Base-by-base conservation (phyloP, 192 early-diverging fungal genomes). In the Chytriomyces sp. region DNA sequence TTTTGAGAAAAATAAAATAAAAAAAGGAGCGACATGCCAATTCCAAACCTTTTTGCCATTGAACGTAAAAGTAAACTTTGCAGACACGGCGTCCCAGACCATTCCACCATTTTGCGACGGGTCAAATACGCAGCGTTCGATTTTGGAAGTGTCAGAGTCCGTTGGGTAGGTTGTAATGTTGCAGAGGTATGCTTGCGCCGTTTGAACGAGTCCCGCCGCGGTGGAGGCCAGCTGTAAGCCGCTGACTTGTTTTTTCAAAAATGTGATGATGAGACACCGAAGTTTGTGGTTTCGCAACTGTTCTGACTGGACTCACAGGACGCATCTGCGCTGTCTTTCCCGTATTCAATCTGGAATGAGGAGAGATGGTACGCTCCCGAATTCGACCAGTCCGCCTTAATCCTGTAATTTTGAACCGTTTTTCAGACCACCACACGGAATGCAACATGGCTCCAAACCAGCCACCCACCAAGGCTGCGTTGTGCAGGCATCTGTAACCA, bases 61-160 rank as follows among this genome's bases (percentile, higher is more conserved):
- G 57, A 70, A 70, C n/a, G 48, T 13, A 57, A 70, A 70, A 7
- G 50, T 70, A 26, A 70, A 53, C 43, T 5, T 53, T 7, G 69
- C 69, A 53, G 69, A 45, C 20, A 70, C 69, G n/a, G 53, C 57
- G 57, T 70, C 69, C 69, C 69, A 70, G n/a, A 70, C 69, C 13
- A 53, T 7, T 8, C 69, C 53, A 18, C 69, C 69, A 44, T 70
- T 16, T 43, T 49, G 20, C 13, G 20, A 9, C 7, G 10, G 9
- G 57, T 70, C 69, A 70, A 70, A 70, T 8, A 53, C 13, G 43
- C 69, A 70, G 8, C 9, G 18, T 20, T 70, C 69, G 28, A 70
- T 26, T 16, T 50, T n/a, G 10, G 20, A n/a, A 13, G 53, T 70
- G 13, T 8, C 13, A 8, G 13, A 20, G 9, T n/a, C 20, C 0